Base-by-base conservation (phyloP, 2,329 filamentous ascomycete genomes). In the Fusarium austroafricanum region DNA sequence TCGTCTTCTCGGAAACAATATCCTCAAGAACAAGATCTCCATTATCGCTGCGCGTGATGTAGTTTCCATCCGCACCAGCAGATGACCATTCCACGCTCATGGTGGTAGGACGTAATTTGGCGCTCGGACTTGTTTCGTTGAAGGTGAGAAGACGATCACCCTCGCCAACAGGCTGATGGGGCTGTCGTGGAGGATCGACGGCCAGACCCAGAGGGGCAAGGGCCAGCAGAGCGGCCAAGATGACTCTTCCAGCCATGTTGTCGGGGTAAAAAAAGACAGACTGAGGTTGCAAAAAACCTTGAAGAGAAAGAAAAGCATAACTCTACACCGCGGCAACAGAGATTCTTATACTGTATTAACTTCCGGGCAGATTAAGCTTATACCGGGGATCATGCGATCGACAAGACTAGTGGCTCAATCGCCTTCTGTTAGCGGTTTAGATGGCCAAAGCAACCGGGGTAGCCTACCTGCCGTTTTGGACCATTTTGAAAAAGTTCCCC, bases 21-120 rank as follows among this genome's bases (percentile, higher is more conserved):
- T 90, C 88, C 71, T 87, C 83, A 29, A 91, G 84, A 7, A 89
- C 76, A 8, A 92, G 79, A 29, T 86, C 83, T 11, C 84, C 85
- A 54, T 82, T 82, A 6, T 77, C 75, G 54, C 78, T 82, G 44
- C 78, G 78, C 45, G 83, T 86, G 69, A 90, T 86, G 76, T 88
- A 90, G 49, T 87, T 83, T 21, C 89, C 89, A 67, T 92, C 89
- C 31, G 82, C 80, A 2, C 84, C 86, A 6, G 83, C 84, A 10
- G 83, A 79, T 6, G 89, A 82, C 89, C 89, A 91, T 45, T 80
- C 81, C 10, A 87, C 81, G 2, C 81, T 83, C 35, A 82, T 81
- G 14, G 81, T 81, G 14, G 79, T 79, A 1, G 84, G 79, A 2
- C 80, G 72, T 65, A 89, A 81, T 8, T 75, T 80, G 28, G 81